Evolutionary conservation across 805 yeast genomes (phyloP).

Genomic region (Saturnispora galanensis): DNA sequence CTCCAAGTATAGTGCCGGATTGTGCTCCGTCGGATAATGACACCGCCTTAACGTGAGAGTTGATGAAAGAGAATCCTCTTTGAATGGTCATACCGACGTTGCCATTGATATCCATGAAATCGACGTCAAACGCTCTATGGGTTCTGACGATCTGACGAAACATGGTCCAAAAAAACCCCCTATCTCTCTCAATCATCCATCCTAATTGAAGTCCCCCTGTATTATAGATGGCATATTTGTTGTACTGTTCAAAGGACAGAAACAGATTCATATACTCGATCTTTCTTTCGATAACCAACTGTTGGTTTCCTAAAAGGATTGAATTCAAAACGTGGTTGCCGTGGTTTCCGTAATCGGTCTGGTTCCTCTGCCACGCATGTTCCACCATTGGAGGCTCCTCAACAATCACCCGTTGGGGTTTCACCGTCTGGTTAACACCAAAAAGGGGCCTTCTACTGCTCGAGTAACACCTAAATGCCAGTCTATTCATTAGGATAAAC

Average conservation of each 20-base stretch:
- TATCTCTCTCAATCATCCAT: conserved; percentile 71
- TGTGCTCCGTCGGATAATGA: conserved; percentile 15
- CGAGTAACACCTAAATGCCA: not conserved
- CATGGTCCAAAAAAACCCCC: conserved; percentile 56
- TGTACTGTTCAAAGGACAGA: conserved; percentile 87
- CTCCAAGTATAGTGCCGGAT: conserved; percentile 53
- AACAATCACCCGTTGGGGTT: no score
- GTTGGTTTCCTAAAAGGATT: conserved; percentile 59
- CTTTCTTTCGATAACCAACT: conserved; percentile 72
- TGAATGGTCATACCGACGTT: conserved; percentile 54
- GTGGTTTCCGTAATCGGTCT: no score
- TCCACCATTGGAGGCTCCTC: no score
- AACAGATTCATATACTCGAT: conserved; percentile 82
- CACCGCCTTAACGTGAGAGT: conserved; percentile 72
- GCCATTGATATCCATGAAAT: conserved; percentile 56
- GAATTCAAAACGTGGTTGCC: no score
- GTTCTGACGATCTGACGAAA: conserved; percentile 74
- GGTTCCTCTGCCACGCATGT: no score
- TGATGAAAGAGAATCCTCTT: conserved; percentile 80
- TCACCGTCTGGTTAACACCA: no score
- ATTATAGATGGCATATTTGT: conserved; percentile 65
- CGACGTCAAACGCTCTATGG: conserved; percentile 79
- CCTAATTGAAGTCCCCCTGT: conserved; percentile 69
- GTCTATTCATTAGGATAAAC: not conserved
- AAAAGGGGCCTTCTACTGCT: not conserved